Evolutionary conservation across 176 grass and related monocot species (phyloP).

Genomic region (Bothriochloa decipiens): DNA sequence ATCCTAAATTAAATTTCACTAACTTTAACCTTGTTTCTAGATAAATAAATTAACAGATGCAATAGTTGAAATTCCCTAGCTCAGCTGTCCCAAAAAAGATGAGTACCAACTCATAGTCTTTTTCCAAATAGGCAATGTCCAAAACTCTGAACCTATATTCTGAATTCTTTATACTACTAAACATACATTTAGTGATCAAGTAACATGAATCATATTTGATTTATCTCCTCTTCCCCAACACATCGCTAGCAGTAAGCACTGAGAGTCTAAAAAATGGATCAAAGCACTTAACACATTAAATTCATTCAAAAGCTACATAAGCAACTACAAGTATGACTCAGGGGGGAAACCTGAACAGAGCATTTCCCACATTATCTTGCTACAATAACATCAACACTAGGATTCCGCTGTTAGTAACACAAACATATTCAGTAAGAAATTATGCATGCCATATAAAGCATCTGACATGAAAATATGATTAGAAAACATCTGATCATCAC

Average conservation of each 20-base stretch:
- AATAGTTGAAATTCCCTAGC: background rate
- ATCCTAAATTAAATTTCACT: background rate
- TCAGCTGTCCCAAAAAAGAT: background rate
- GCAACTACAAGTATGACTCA: background rate
- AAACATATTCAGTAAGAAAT: constrained; percentile 12
- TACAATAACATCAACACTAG: background rate
- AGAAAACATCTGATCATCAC: background rate
- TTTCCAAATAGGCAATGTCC: too few relatives aligned
- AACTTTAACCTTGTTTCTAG: background rate
- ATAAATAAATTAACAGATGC: background rate
- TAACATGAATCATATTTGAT: background rate
- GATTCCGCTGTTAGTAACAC: background rate
- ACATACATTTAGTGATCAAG: background rate
- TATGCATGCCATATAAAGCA: background rate
- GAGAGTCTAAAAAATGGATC: background rate
- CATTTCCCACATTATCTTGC: background rate
- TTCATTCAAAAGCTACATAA: background rate
- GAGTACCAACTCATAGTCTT: too few relatives aligned
- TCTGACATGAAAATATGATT: background rate
- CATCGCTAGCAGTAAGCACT: background rate
- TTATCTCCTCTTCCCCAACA: constrained; percentile 9
- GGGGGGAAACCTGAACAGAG: background rate
- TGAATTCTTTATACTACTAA: too few relatives aligned
- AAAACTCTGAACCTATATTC: too few relatives aligned
- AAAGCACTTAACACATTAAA: background rate